Base-by-base conservation (phyloP, 2,329 filamentous ascomycete genomes). In the Fusarium nanum region DNA sequence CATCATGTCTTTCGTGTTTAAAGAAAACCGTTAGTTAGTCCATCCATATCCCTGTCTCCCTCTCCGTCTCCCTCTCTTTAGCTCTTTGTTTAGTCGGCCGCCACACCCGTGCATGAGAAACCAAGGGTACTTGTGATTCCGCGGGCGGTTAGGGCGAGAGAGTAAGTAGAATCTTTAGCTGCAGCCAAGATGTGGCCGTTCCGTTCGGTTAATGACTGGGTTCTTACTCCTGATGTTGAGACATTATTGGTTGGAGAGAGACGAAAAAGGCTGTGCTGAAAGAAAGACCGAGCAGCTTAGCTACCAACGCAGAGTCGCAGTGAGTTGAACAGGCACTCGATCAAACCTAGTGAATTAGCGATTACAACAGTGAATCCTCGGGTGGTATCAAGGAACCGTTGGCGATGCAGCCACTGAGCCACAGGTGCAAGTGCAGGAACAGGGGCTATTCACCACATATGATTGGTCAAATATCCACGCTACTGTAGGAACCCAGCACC, bases 401-500 rank as follows among this genome's bases (percentile, higher is more conserved):
- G 44, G 41, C 28, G 34, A 54, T 44, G 52, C 50, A 34, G 37
- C 56, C 49, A 42, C 49, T 52, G 22, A 28, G 49, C 49, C 23
- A 52, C 34, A 27, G 23, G 32, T n/a, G 49, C 49, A 52, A 42
- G 46, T 54, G 27, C 47, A 44, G 61, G 16, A 37, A 37, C 32
- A 37, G 60, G 27, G 25, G 22, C 18, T 10, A 5, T 40, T 25
- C 22, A 55, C 25, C 13, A 40, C 25, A 16, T 37, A 13, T 52
- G n/a, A 70, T 70, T 70, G 67, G 67, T 11, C 22, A 28, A 20
- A 11, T 34, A 16, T n/a, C 11, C 16, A 37, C 37, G 37, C 63
- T 66, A 66, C 54, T 66, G 63, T 66, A 67, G 62, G 66, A 57
- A 64, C 50, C 58, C 61, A 64, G 30, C 25, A 64, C 44, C 54